A percentile compares a stretch with the other conserved stretches of the same genome.
phyloP scores from a whole-genome alignment of 2,329 filamentous ascomycete genomes.

The Fusarium sp. region DNA sequence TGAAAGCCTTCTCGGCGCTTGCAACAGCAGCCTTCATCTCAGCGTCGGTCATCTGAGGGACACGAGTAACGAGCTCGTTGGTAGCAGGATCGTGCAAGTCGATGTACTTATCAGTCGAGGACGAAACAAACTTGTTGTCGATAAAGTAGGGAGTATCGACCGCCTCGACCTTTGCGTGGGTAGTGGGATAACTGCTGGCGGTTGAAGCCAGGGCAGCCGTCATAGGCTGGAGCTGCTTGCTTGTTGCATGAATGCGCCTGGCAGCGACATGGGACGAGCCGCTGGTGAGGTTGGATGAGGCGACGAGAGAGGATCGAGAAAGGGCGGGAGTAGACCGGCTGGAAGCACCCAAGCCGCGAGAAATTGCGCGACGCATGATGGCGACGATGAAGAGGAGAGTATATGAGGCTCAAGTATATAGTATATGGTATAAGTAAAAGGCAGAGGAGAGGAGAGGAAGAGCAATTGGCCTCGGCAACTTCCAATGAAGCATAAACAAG shows the following conservation, averaged over 20 bases:
- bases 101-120: constrained; percentile 78
- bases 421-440: not conserved
- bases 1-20: constrained; percentile 81
- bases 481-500: constrained; percentile 26
- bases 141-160: constrained; percentile 85
- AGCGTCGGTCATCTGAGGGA: constrained; percentile 82
- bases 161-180: constrained; percentile 76
- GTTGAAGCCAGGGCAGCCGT: constrained; percentile 66
- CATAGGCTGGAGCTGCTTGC: constrained; percentile 64
- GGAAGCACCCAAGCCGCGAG: constrained; percentile 54
- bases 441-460: not conserved
- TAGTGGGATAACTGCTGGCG: constrained; percentile 73
- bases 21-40: constrained; percentile 82
- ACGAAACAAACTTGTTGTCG: constrained; percentile 81
- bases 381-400: constrained; percentile 4
- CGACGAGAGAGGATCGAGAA: constrained; percentile 49
- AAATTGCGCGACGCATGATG: constrained; percentile 62
- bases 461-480: constrained; percentile 26
- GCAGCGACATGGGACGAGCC: constrained; percentile 56
- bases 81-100: constrained; percentile 86
- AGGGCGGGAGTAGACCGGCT: constrained; percentile 48
- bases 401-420: not conserved
- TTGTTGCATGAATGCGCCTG: constrained; percentile 69
- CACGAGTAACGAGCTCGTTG: constrained; percentile 85
- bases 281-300: constrained; percentile 54